These are phyloP conservation scores for Aspergillus flavus DNA, from an alignment of 2,329 filamentous ascomycete species.

Conservation along the genomic window DNA sequence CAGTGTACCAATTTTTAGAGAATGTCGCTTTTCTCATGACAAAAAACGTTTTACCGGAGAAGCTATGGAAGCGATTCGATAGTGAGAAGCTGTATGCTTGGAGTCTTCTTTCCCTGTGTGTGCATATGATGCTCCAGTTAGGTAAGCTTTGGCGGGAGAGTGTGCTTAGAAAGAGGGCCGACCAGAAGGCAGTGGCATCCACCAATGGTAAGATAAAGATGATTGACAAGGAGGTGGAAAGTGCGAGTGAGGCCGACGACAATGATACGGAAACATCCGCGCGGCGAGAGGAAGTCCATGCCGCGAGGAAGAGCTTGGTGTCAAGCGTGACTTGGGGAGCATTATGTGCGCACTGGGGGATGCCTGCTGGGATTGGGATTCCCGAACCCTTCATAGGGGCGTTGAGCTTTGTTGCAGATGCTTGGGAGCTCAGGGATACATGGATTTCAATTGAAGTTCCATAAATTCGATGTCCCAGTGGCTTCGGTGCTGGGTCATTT, in stretches of 20 bases:
- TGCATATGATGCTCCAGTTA: background rate
- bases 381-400: background rate
- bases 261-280: background rate
- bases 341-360: background rate
- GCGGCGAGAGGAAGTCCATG: background rate
- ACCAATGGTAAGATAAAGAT: background rate
- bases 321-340: background rate
- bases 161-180: background rate
- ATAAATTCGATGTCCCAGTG: background rate
- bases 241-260: background rate
- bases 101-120: background rate
- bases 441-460: background rate
- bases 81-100: background rate
- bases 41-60: background rate
- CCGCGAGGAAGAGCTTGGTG: background rate
- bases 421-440: background rate
- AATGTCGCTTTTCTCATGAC: background rate
- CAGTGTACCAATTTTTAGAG: background rate
- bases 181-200: background rate
- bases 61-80: background rate
- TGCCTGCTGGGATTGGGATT: background rate
- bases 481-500: background rate
- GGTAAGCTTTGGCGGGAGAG: background rate
- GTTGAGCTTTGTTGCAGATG: background rate
- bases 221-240: background rate